Evolutionary conservation across 2,329 filamentous ascomycete genomes (phyloP).

Genomic region (Monosporascus sp.): DNA sequence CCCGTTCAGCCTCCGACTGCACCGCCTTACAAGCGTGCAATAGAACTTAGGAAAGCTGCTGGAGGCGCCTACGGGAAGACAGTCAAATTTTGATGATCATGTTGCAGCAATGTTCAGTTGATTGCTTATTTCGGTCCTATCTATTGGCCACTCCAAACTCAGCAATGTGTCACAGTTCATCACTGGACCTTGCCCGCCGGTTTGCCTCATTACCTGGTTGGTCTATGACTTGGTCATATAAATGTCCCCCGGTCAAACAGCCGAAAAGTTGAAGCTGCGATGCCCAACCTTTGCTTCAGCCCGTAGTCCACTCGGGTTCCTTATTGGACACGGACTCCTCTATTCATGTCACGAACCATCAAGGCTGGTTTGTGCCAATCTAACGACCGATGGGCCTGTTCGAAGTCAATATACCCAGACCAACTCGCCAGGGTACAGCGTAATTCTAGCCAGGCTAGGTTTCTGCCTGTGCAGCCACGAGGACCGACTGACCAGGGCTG

Average conservation of each 20-base stretch:
- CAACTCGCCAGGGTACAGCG: slow-evolving; percentile 8
- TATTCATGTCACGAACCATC: background rate
- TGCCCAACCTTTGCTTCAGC: no score
- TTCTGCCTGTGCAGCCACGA: background rate
- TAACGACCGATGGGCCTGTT: slow-evolving; percentile 10
- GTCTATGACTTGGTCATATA: no score
- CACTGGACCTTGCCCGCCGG: no score
- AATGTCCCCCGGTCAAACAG: no score
- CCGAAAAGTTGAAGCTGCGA: no score
- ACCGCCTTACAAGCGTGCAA: slow-evolving; percentile 85
- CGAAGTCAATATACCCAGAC: slow-evolving; percentile 16
- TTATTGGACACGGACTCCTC: no score
- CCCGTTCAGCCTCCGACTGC: slow-evolving; percentile 94
- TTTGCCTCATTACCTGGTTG: no score
- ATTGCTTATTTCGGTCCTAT: no score
- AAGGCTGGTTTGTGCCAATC: slow-evolving; percentile 20
- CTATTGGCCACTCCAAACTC: no score
- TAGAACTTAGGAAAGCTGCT: slow-evolving; percentile 73
- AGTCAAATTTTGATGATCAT: background rate
- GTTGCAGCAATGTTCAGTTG: no score
- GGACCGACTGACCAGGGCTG: slow-evolving; percentile 11
- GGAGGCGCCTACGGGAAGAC: slow-evolving; percentile 75
- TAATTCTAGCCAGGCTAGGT: slow-evolving; percentile 11
- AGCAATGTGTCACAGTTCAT: no score
- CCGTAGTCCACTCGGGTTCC: no score